phyloP scores from a whole-genome alignment of 2,329 filamentous ascomycete species.

The Curvularia hawaiiensis region DNA sequence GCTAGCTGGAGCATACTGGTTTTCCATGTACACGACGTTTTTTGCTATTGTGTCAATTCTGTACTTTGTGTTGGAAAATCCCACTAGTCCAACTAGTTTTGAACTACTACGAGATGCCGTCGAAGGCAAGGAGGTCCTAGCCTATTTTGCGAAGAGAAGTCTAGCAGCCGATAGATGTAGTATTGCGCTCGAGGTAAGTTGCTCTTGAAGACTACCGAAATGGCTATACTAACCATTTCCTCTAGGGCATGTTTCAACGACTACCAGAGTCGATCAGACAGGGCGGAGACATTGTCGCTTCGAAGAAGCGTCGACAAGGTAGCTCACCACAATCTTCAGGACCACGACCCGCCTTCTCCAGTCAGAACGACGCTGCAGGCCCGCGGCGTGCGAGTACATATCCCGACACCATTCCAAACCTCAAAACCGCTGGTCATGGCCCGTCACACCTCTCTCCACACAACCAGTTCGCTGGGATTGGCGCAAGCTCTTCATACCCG shows the following conservation, averaged over 20 bases:
- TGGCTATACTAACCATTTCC: conserved; percentile 14
- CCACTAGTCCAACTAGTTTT: conserved; percentile 72
- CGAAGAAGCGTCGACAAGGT: conserved; percentile 47
- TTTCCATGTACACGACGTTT: conserved; percentile 82
- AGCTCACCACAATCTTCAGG: conserved; percentile 42
- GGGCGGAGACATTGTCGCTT: conserved; percentile 35
- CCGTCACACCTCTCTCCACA: conserved; percentile 38
- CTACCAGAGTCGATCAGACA: conserved; percentile 72
- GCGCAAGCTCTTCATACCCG: conserved; percentile 34
- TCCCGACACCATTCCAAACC: conserved; percentile 39
- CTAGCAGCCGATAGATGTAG: conserved; percentile 89
- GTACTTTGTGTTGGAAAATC: conserved; percentile 81
- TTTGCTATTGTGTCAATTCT: conserved; percentile 80
- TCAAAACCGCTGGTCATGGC: conserved; percentile 32
- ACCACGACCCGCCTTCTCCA: conserved; percentile 31
- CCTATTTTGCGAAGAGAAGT: conserved; percentile 78
- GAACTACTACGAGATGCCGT: conserved; percentile 86
- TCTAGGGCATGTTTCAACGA: conserved; percentile 79
- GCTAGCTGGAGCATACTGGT: conserved; percentile 85
- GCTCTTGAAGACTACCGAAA: background rate
- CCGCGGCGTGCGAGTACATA: conserved; percentile 45
- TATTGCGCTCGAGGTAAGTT: conserved; percentile 72
- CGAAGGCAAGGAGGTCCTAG: conserved; percentile 82
- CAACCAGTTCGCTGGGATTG: conserved; percentile 34
- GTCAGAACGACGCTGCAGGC: conserved; percentile 29